Evolutionary conservation across 805 yeast species (phyloP).

Genomic region (Candida coquimbonensis): DNA sequence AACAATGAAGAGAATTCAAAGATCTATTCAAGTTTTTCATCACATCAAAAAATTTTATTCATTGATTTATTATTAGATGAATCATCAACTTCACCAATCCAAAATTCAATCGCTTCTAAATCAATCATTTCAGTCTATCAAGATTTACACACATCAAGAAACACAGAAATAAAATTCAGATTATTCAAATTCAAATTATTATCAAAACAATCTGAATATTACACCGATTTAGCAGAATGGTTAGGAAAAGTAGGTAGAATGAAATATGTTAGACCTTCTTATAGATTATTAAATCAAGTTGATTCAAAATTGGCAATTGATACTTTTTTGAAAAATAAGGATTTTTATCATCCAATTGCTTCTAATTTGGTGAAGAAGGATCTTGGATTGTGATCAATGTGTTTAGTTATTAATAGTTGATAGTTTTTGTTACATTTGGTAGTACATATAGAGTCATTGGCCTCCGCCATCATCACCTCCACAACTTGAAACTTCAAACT

Average conservation of each 20-base stretch:
- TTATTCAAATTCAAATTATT: conserved; percentile 64
- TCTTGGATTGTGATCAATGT: conserved; percentile 34
- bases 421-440: no score
- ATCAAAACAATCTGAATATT: conserved; percentile 39
- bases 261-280: conserved; percentile 91
- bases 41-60: conserved; percentile 76
- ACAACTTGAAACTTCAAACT: no score
- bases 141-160: conserved; percentile 41
- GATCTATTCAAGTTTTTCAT: conserved; percentile 44
- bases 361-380: conserved; percentile 79
- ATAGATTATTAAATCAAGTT: conserved; percentile 53
- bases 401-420: no score
- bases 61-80: conserved; percentile 55
- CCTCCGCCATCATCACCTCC: no score
- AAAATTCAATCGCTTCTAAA: conserved; percentile 27
- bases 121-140: conserved; percentile 32
- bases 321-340: conserved; percentile 55
- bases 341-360: conserved; percentile 79
- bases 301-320: conserved; percentile 57
- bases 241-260: conserved; percentile 88
- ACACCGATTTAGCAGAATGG: conserved; percentile 66
- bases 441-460: no score
- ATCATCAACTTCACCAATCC: conserved; percentile 10
- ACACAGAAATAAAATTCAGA: conserved; percentile 78
- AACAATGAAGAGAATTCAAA: conserved; percentile 16